These are phyloP conservation scores for Letharia columbiana DNA, from an alignment of 495 filamentous ascomycete species.

Conservation along the genomic window DNA sequence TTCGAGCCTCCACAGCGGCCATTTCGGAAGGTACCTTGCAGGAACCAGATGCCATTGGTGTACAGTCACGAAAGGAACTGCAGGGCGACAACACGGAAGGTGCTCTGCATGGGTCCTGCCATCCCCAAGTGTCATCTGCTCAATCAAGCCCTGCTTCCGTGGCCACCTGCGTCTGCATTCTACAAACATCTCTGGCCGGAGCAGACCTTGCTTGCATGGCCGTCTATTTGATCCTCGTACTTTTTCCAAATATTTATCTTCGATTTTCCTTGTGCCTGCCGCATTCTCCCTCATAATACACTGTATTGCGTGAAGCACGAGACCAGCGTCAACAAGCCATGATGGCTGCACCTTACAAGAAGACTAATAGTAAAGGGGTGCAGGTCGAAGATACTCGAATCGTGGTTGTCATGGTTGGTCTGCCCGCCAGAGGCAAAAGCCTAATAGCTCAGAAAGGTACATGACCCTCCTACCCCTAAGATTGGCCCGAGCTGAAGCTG, in stretches of 20 bases:
- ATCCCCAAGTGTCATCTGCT: background rate
- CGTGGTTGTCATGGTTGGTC: slow-evolving; percentile 97
- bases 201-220: background rate
- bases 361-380: slow-evolving; percentile 42
- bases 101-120: slow-evolving; percentile 5
- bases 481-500: slow-evolving; percentile 24
- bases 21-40: background rate
- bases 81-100: background rate
- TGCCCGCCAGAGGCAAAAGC: slow-evolving; percentile 92
- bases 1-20: background rate
- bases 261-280: background rate
- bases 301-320: slow-evolving; percentile 7
- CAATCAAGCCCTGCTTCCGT: slow-evolving; percentile 5
- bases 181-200: background rate
- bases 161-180: background rate
- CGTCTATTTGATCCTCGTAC: background rate
- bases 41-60: background rate
- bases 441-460: slow-evolving; percentile 94
- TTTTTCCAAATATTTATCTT: background rate
- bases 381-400: slow-evolving; percentile 92
- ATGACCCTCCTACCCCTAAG: slow-evolving; percentile 18
- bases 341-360: slow-evolving; percentile 28
- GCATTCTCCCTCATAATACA: background rate
- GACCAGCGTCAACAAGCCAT: slow-evolving; percentile 10
- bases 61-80: background rate